These are phyloP conservation scores for Penicillium crystallinum DNA, from an alignment of 495 filamentous ascomycete species.

Conservation along the genomic window DNA sequence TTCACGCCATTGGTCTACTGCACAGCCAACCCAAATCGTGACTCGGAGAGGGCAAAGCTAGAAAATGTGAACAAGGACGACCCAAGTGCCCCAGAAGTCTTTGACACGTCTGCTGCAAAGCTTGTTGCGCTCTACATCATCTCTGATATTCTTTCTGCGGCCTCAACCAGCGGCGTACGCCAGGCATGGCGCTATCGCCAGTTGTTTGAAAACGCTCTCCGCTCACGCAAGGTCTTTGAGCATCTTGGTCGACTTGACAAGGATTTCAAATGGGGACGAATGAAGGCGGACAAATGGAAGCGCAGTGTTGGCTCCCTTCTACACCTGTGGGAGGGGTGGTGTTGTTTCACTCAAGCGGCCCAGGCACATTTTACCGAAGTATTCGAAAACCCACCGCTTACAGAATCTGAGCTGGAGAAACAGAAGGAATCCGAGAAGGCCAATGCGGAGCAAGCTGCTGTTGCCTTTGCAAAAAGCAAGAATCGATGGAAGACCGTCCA, in stretches of 20 bases:
- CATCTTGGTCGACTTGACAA: slow-evolving; percentile 73
- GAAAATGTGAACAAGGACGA: slow-evolving; percentile 15
- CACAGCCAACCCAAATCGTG: slow-evolving; percentile 52
- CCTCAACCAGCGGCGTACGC: slow-evolving; percentile 73
- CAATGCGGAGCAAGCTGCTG: slow-evolving; percentile 35
- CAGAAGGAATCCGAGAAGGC: slow-evolving; percentile 49
- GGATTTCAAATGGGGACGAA: slow-evolving; percentile 71
- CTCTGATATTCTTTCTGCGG: slow-evolving; percentile 83
- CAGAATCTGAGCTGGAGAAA: slow-evolving; percentile 45
- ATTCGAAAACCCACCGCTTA: slow-evolving; percentile 70
- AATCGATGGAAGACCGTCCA: slow-evolving; percentile 71
- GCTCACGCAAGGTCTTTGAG: slow-evolving; percentile 69
- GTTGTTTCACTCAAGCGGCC: slow-evolving; percentile 71
- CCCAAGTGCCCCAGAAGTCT: slow-evolving; percentile 32
- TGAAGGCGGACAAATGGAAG: slow-evolving; percentile 88
- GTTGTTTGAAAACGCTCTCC: slow-evolving; percentile 73
- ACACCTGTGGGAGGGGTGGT: slow-evolving; percentile 83
- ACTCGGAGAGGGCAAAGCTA: slow-evolving; percentile 31
- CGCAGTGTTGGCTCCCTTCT: slow-evolving; percentile 69
- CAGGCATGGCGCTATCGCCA: slow-evolving; percentile 89
- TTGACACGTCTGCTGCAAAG: slow-evolving; percentile 68
- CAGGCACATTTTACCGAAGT: slow-evolving; percentile 67
- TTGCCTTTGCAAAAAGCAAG: slow-evolving; percentile 43
- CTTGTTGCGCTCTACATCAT: slow-evolving; percentile 82
- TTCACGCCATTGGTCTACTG: slow-evolving; percentile 61